These are phyloP conservation scores for Desmodesmus armatus DNA, from an alignment of 139 green algal genomes.

Conservation along the genomic window DNA sequence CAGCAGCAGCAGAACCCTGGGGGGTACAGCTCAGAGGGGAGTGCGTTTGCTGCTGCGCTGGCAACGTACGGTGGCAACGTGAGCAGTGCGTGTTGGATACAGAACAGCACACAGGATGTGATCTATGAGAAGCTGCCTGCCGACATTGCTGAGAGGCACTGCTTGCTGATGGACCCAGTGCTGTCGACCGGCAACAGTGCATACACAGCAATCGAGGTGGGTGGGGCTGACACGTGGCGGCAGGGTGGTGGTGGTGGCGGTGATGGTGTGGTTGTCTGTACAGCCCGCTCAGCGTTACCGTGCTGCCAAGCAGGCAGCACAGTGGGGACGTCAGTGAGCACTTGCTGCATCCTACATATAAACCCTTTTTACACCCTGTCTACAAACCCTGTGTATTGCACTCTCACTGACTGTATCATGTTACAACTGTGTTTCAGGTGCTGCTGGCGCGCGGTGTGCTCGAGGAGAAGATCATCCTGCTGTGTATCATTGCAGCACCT, in stretches of 20 bases:
- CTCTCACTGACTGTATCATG: not conserved
- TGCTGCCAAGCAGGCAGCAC: no score
- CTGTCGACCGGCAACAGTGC: constrained; percentile 88
- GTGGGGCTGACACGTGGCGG: no score
- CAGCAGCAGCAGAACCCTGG: not conserved
- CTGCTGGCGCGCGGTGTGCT: constrained; percentile 87
- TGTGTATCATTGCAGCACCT: constrained; percentile 94
- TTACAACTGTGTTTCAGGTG: constrained; percentile 68
- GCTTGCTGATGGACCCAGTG: constrained; percentile 96
- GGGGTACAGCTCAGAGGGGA: not conserved
- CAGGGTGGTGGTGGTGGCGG: no score
- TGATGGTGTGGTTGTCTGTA: no score
- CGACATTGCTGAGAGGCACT: constrained; percentile 93
- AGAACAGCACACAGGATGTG: constrained; percentile 51
- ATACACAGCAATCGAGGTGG: constrained; percentile 74
- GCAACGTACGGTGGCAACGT: constrained; percentile 12
- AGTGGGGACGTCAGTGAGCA: no score
- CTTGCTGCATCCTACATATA: no score
- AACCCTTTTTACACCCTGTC: not conserved
- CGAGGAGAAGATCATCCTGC: constrained; percentile 92
- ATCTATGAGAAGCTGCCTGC: constrained; percentile 98
- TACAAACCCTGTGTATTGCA: not conserved
- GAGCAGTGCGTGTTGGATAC: not conserved
- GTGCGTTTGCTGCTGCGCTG: constrained; percentile 4
- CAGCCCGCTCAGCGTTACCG: not conserved